These are phyloP conservation scores for Alternaria conjuncta DNA, from an alignment of 2,329 filamentous ascomycete species.

Conservation along the genomic window DNA sequence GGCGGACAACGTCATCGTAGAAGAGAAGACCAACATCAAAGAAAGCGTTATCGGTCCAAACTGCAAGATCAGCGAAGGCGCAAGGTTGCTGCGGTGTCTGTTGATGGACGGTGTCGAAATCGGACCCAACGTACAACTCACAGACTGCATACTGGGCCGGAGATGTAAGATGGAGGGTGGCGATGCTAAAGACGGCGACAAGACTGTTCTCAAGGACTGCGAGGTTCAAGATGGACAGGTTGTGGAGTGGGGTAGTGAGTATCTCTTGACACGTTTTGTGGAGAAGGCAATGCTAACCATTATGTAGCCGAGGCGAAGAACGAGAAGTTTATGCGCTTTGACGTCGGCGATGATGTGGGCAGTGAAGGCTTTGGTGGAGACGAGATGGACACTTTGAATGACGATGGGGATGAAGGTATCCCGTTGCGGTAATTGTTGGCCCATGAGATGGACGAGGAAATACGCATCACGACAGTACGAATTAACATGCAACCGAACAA, in stretches of 20 bases:
- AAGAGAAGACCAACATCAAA: slow-evolving; percentile 90
- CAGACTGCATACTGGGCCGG: slow-evolving; percentile 84
- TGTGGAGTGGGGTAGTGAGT: slow-evolving; percentile 73
- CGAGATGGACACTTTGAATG: slow-evolving; percentile 12
- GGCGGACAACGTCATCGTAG: slow-evolving; percentile 86
- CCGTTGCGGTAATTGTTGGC: neutral
- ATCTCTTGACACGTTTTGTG: neutral
- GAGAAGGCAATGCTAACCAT: neutral
- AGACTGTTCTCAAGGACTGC: slow-evolving; percentile 76
- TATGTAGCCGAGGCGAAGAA: slow-evolving; percentile 61
- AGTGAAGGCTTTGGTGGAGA: slow-evolving; percentile 38
- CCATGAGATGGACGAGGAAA: neutral
- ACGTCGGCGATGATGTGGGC: slow-evolving; percentile 46
- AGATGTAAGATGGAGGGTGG: slow-evolving; percentile 83
- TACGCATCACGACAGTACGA: neutral
- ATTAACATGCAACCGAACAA: neutral
- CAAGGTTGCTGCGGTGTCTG: slow-evolving; percentile 83
- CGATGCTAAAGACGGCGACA: slow-evolving; percentile 55
- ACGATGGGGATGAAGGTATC: slow-evolving; percentile 14
- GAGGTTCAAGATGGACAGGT: slow-evolving; percentile 88
- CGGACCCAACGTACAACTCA: slow-evolving; percentile 82
- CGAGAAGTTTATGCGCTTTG: slow-evolving; percentile 66
- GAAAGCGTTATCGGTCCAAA: slow-evolving; percentile 87
- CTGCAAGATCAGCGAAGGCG: slow-evolving; percentile 85
- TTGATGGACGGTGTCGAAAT: slow-evolving; percentile 92